Evolutionary conservation across 129 eudicot genomes (phyloP), one percentile per base, ranked within the genome.

Genomic region (Smallanthus sonchifolius): DNA sequence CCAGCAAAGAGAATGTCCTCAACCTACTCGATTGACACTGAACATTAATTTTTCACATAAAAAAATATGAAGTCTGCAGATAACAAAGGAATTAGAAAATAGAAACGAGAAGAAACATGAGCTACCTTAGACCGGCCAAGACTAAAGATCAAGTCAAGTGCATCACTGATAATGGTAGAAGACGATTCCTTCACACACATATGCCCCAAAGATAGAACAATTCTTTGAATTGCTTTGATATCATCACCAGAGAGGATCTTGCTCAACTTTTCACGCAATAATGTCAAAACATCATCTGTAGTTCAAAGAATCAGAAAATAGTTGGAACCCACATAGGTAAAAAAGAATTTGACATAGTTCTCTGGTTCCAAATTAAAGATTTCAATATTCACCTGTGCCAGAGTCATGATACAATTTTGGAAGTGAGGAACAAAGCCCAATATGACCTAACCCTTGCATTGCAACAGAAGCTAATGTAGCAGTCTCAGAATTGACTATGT

Each of bases 1-100:
- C 96, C 91, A 78, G 98, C 96, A 94, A 94, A 94, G 10, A 94
- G 83, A 75, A 89, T 78, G 75, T 94, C 98, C 84, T 94, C 98
- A 56, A 88, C 98, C 98, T 94, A 89, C 66, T 72, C 71, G 68
- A 83, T 54, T 60, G 43, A 75, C 32, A 65, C 65, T 36, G 4
- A 28, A 3, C 16, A 28, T 19, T 69, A 61, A 76, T 24, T 32
- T 54, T 54, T 36, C 64, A 78, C 60, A 40, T 13, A 76, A 17
- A 34, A 75, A 42, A 51, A 39, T 37, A 10, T 28, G 52, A 40
- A 77, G 32, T n/a, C 39, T 34, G 45, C 32, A 65, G 16, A 47
- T 42, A 35, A 70, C 19, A 28, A 60, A 56, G 19, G 34, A 69
- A 48, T 13, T 34, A 8, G 30, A 24, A 65, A 10, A 49, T 37